phyloP scores from a whole-genome alignment of 108 stramenopile species.

The Seminavis robusta region DNA sequence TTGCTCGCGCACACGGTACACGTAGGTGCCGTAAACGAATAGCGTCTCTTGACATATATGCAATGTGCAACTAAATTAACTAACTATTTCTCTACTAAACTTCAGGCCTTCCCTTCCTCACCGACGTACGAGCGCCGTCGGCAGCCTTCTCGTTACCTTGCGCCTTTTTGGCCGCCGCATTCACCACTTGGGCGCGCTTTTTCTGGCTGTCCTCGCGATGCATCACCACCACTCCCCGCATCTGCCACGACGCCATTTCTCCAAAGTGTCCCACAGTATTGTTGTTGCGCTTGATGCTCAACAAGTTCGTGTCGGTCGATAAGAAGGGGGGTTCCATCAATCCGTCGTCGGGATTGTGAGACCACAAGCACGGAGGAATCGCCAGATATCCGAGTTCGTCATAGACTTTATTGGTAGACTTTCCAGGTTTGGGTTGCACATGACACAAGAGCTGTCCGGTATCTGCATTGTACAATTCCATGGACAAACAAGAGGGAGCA shows the following conservation, averaged over 20 bases:
- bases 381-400: conserved; percentile 25
- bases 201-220: no score
- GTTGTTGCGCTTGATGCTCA: conserved; percentile 39
- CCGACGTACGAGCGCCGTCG: no score
- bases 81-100: no score
- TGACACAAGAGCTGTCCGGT: conserved; percentile 31
- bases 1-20: no score
- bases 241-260: conserved; percentile 48
- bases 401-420: conserved; percentile 1
- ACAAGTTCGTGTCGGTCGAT: conserved; percentile 24
- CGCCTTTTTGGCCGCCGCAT: no score
- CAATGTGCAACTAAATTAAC: no score
- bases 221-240: conserved; percentile 33
- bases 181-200: no score
- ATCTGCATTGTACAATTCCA: conserved; percentile 48
- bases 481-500: conserved; percentile 32
- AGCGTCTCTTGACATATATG: no score
- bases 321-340: conserved; percentile 5
- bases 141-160: no score
- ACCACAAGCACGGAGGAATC: conserved; percentile 25
- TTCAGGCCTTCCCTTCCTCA: no score
- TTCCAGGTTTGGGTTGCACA: conserved; percentile 20
- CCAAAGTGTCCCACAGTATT: conserved; percentile 31
- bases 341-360: background rate
- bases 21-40: no score